Evolutionary conservation across 805 yeast genomes (phyloP).

Genomic region (Sugiyamaella valdiviana): DNA sequence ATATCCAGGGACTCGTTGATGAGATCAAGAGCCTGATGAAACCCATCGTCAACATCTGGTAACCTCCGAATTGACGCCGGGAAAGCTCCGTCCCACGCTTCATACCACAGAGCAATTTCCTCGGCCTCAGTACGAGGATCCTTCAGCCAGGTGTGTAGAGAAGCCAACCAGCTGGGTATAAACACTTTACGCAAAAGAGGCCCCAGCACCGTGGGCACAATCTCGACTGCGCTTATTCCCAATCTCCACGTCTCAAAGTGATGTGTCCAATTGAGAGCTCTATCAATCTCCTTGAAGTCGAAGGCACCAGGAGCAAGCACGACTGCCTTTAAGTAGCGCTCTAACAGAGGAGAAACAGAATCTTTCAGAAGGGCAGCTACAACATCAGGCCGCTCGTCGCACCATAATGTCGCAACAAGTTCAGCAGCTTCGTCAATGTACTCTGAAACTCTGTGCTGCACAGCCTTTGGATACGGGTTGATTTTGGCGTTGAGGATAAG

Average conservation of each 20-base stretch:
- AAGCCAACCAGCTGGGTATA: slow-evolving; percentile 37
- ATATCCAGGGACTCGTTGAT: slow-evolving; percentile 30
- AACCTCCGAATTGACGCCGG: slow-evolving; percentile 16
- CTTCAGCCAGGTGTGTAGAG: slow-evolving; percentile 29
- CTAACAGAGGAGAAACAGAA: not conserved
- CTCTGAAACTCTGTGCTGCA: not conserved
- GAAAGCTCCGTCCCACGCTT: slow-evolving; percentile 29
- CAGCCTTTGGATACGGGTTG: not conserved
- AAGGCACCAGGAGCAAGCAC: not conserved
- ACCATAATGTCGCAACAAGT: not conserved
- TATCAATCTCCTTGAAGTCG: not conserved
- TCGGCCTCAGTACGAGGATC: slow-evolving; percentile 16
- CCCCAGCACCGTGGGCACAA: not conserved
- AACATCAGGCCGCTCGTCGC: not conserved
- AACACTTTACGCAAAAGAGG: slow-evolving; percentile 31
- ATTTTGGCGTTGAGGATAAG: not conserved
- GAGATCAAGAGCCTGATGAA: slow-evolving; percentile 28
- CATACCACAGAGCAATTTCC: slow-evolving; percentile 31
- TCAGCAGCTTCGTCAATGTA: not conserved
- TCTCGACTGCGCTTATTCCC: slow-evolving; percentile 13
- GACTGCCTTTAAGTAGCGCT: not conserved
- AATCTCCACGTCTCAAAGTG: not conserved
- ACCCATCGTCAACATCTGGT: slow-evolving; percentile 13
- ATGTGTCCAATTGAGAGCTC: not conserved
- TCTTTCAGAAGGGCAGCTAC: not conserved